Percentiles rank a stretch among this genome's conserved stretches.
phyloP scores from a whole-genome alignment of 768 basidiomycete species.

The Boletus sp. region DNA sequence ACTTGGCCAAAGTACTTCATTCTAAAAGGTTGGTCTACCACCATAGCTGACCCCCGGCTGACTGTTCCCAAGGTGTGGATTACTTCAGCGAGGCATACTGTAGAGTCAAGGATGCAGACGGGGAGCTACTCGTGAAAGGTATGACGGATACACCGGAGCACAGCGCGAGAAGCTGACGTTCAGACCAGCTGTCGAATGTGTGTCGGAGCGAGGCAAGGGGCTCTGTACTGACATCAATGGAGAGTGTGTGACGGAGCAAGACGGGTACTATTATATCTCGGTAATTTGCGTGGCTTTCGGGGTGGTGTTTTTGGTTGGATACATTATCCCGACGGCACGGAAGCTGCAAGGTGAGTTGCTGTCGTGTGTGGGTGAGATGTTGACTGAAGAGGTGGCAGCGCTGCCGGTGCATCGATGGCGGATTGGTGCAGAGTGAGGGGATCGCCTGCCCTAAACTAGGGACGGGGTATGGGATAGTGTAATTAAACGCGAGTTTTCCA shows the following conservation, averaged over 20 bases:
- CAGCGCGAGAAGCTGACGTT: constrained; percentile 8
- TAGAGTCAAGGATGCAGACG: constrained; percentile 56
- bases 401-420: constrained; percentile 73
- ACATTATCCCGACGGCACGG: constrained; percentile 80
- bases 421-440: constrained; percentile 39
- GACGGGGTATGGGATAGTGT: constrained; percentile 2
- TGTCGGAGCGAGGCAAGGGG: constrained; percentile 86
- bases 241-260: constrained; percentile 74
- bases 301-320: constrained; percentile 65
- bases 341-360: constrained; percentile 73
- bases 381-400: constrained; percentile 37
- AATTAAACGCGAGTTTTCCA: constrained; percentile 28
- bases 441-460: constrained; percentile 33
- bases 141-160: constrained; percentile 5
- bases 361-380: not conserved
- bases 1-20: constrained; percentile 98
- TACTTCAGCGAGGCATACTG: constrained; percentile 83
- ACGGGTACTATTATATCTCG: constrained; percentile 90
- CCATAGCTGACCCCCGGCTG: constrained; percentile 3
- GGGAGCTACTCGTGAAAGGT: constrained; percentile 56
- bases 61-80: constrained; percentile 65
- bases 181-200: constrained; percentile 73
- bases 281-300: constrained; percentile 77
- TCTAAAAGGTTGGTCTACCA: constrained; percentile 60
- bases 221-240: constrained; percentile 74